These are phyloP conservation scores for Cordyceps pruinosa DNA, from an alignment of 2,329 filamentous ascomycete species.

Conservation along the genomic window DNA sequence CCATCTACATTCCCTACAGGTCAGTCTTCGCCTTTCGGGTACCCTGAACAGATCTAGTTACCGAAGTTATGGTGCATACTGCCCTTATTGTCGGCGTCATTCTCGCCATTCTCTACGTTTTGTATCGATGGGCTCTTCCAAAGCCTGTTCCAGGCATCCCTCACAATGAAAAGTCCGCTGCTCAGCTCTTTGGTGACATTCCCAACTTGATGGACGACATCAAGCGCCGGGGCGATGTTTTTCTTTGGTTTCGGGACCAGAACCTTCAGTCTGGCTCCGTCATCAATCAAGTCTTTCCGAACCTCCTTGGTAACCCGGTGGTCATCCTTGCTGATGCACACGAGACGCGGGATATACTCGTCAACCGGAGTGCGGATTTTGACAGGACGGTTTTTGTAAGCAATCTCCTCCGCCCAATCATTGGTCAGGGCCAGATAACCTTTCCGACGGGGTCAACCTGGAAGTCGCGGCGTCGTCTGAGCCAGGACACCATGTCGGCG, in stretches of 20 bases:
- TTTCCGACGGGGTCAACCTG: constrained; percentile 25
- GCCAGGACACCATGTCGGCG: constrained; percentile 34
- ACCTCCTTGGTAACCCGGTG: constrained; percentile 34
- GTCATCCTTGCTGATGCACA: constrained; percentile 35
- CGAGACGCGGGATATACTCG: constrained; percentile 38
- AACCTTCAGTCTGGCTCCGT: constrained; percentile 13
- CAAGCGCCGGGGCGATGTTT: background rate
- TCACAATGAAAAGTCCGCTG: background rate
- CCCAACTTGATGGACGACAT: background rate
- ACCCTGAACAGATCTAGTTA: background rate
- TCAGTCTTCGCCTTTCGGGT: background rate
- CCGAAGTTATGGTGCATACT: background rate
- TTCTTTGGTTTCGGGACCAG: background rate
- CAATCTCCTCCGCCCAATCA: background rate
- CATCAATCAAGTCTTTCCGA: constrained; percentile 40
- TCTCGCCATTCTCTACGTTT: background rate
- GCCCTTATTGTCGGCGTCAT: background rate
- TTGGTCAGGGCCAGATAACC: background rate
- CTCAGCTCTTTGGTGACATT: background rate
- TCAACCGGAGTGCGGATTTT: constrained; percentile 36
- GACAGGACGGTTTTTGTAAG: constrained; percentile 31
- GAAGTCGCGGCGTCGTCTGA: constrained; percentile 27
- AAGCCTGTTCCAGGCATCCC: background rate
- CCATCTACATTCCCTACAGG: background rate
- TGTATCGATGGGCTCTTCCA: background rate